Base-by-base conservation (phyloP, 140 eudicot genomes). In the Ambrosia hybrid region DNA sequence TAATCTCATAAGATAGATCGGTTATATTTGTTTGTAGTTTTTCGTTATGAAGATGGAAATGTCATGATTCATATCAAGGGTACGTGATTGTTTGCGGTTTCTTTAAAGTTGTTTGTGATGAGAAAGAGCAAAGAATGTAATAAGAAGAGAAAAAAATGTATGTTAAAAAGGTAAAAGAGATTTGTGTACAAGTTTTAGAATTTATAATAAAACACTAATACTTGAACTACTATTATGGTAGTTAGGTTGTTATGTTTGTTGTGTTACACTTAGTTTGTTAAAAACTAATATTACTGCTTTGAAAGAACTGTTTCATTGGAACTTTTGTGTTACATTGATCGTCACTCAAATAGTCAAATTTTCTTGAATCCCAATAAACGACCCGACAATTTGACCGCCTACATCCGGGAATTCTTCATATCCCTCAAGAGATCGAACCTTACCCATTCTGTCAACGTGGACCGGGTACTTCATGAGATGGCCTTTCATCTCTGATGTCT, bases 381-480 rank as follows among this genome's bases (percentile, higher is more conserved):
- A 87, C 11, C 96, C 98, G 3, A 82, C 72, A 12, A 90, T 93
- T 57, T 76, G 82, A 6, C 98, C 97, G 0, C 98, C 98, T 9
- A 93, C 87, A 51, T 93, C 99, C 0, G 91, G 94, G 60, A 93
- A 93, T 52, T 76, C 75, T 72, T 86, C 97, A n/a, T 60, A 70
- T 39, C 88, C 99, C 2, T 85, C 84, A 15, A 93, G 84, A 17
- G 99, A 78, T 53, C 68, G 76, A 11, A 93, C 96, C 83, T 78
- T 84, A 0, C 97, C 99, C 73, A 51, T 75, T 10, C 91, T 81
- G 56, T 86, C 88, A 58, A 89, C 93, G 12, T 79, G 91, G 61
- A 89, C 93, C 0, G 98, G 98, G 69, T 93, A 93, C 74, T 83
- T 93, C 57, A 93, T 64, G 76, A 93, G 91, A 80, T 93, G 96